Evolutionary conservation across 2,329 filamentous ascomycete genomes (phyloP).

Genomic region (Microsporum canis): DNA sequence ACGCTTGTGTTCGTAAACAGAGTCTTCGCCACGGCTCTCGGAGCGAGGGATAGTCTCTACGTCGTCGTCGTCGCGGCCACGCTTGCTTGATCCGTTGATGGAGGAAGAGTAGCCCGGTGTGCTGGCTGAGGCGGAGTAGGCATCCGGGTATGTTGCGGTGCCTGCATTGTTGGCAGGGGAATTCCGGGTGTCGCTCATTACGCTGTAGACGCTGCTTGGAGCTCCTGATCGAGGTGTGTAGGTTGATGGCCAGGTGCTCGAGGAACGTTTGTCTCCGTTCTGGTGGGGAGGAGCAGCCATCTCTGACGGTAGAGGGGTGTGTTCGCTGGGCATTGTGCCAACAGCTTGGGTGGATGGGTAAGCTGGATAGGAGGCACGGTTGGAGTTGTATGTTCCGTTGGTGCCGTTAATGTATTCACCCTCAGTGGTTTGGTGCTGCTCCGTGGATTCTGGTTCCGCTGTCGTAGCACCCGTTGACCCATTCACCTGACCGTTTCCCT

Average conservation of each 20-base stretch:
- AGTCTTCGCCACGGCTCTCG: conserved; percentile 47
- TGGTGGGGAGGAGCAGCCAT: conserved; percentile 72
- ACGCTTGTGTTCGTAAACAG: conserved; percentile 57
- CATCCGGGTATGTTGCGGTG: conserved; percentile 63
- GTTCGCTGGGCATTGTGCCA: conserved; percentile 56
- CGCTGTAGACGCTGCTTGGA: conserved; percentile 75
- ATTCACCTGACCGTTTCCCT: conserved; percentile 44
- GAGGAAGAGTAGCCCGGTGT: conserved; percentile 37
- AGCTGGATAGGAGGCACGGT: conserved; percentile 57
- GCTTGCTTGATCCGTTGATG: conserved; percentile 56
- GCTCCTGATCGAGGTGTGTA: conserved; percentile 64
- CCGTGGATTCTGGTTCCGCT: conserved; percentile 20
- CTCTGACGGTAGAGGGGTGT: conserved; percentile 66
- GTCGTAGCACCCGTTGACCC: conserved; percentile 50
- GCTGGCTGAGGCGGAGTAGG: conserved; percentile 30
- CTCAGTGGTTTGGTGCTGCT: conserved; percentile 49
- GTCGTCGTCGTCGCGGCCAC: conserved; percentile 54
- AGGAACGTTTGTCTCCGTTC: conserved; percentile 69
- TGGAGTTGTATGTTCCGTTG: conserved; percentile 57
- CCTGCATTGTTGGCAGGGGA: conserved; percentile 51
- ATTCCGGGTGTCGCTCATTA: conserved; percentile 69
- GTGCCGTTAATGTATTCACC: conserved; percentile 79
- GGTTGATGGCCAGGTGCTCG: conserved; percentile 59
- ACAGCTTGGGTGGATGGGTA: conserved; percentile 59
- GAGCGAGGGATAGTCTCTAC: conserved; percentile 55